Evolutionary conservation across 2,329 filamentous ascomycete genomes (phyloP), one percentile per base, ranked within the genome.

Genomic region (Pestalotiopsis sp.): DNA sequence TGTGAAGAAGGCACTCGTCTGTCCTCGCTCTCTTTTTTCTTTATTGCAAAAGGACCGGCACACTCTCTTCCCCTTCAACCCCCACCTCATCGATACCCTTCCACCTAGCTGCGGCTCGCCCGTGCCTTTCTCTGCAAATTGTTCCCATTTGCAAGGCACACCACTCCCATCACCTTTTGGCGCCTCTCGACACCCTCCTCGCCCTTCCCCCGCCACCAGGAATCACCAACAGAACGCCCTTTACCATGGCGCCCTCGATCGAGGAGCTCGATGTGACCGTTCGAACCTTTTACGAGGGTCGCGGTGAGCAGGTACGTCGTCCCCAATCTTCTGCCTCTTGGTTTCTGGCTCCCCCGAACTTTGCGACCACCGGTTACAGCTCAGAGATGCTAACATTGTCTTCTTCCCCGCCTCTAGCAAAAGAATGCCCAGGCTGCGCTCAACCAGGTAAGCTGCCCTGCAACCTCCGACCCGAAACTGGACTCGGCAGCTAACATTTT

Each of bases 251-350:
- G 80, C 85, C 89, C 80, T 86, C 92, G 78, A 95, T 99, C 83
- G 90, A 92, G 82, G 96, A 99, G 90, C 91, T 99, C 86, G 96
- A 99, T 89, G 91, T 88, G 82, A 96, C 94, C 75, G 95, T 98
- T 87, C 95, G 93, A 81, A 91, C 93, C 85, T 98, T 99, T 84
- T 99, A 97, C 80, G 95, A 98, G 85, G 95, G 95, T 80, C 93
- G 95, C 82, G 96, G 96, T 77, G 94, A 98, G 71, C 89, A 94
- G 86, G 94, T 97, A 86, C 77, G 91, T 84, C 71, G 67, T 73
- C 31, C 27, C 61, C 17, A n/a, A 5, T 4, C 36, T 20, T 20
- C 59, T 20, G 11, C 31, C 27, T 5, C 14, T 40, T 59, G 56
- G 62, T 12, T n/a, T 45, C 9, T 36, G 12, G 17, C 69, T 67